phyloP scores from a whole-genome alignment of 176 grass and related monocot species.

The Olyra latifolia region DNA sequence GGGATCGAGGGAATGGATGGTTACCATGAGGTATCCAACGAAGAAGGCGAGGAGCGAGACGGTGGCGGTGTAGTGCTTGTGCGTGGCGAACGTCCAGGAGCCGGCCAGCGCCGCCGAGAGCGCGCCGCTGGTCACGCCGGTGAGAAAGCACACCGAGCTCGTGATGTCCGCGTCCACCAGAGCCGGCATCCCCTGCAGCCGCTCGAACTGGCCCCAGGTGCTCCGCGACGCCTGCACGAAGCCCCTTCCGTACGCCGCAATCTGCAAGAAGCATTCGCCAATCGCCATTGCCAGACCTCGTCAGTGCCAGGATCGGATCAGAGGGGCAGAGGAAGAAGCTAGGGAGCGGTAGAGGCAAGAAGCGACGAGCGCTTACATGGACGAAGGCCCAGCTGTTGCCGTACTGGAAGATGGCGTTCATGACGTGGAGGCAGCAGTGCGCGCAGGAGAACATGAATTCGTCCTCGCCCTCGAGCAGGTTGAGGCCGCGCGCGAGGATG shows the following conservation, averaged over 20 bases:
- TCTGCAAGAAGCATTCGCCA: constrained; percentile 25
- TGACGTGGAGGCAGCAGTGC: constrained; percentile 91
- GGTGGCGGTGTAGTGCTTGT: constrained; percentile 84
- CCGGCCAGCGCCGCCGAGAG: constrained; percentile 68
- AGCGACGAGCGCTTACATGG: constrained; percentile 52
- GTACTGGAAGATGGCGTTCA: constrained; percentile 87
- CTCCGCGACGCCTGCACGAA: constrained; percentile 90
- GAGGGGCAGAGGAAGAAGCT: background rate
- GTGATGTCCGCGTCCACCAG: constrained; percentile 98
- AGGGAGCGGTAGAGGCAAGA: fast-evolving
- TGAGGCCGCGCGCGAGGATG: constrained; percentile 86
- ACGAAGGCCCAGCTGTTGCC: constrained; percentile 99
- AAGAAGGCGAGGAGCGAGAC: constrained; percentile 87
- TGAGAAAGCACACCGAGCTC: constrained; percentile 87
- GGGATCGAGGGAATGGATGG: background rate
- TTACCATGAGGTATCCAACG: constrained; percentile 91
- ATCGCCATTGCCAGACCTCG: background rate
- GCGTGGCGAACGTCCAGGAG: constrained; percentile 67
- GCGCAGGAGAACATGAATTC: constrained; percentile 99
- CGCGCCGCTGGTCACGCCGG: constrained; percentile 85
- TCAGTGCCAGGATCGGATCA: background rate
- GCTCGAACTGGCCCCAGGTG: constrained; percentile 86
- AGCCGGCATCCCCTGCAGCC: constrained; percentile 55
- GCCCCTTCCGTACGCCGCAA: constrained; percentile 78
- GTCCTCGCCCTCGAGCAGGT: constrained; percentile 95